Conservation (phyloP, 2,329 filamentous ascomycete genomes). For the Ustilaginoidea virens region DNA sequence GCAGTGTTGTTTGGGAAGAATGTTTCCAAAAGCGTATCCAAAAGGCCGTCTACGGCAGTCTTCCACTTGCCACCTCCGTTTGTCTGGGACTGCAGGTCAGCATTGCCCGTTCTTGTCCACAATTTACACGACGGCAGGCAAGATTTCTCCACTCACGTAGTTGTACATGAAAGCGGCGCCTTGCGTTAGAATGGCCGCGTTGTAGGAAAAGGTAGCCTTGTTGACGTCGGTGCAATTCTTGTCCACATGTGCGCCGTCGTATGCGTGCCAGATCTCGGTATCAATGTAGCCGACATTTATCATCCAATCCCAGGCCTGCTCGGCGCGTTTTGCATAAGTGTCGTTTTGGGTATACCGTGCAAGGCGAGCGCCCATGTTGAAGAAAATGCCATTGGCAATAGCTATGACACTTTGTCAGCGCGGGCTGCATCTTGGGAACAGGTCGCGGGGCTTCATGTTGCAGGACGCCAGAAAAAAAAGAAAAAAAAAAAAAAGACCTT, state of each 20-base stretch:
- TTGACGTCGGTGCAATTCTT: constrained; percentile 46
- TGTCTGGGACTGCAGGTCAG: constrained; percentile 22
- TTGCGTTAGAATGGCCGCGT: constrained; percentile 44
- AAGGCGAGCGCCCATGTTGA: constrained; percentile 52
- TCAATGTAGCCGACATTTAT: constrained; percentile 40
- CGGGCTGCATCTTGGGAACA: no score
- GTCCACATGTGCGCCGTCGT: constrained; percentile 44
- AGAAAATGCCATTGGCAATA: constrained; percentile 47
- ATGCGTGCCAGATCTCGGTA: constrained; percentile 42
- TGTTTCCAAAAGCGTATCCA: constrained; percentile 30
- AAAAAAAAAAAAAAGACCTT: constrained; percentile 7
- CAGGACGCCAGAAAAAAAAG: no score
- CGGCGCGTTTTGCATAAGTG: constrained; percentile 48
- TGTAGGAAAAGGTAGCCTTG: constrained; percentile 52
- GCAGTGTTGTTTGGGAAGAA: constrained; percentile 45
- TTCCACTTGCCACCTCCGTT: constrained; percentile 40
- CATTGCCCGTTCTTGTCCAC: neutral
- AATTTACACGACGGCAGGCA: no score
- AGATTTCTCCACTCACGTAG: constrained; percentile 32
- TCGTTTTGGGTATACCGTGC: constrained; percentile 53
- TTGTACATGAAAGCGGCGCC: constrained; percentile 58
- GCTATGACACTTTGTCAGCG: constrained; percentile 17
- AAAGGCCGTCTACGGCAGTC: constrained; percentile 35
- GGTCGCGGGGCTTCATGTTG: no score
- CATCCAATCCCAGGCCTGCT: constrained; percentile 48